Percentiles rank a stretch among this genome's conserved stretches.
These are phyloP conservation scores for Sclerotinia borealis DNA, from an alignment of 2,329 filamentous ascomycete species.

Conservation along the genomic window DNA sequence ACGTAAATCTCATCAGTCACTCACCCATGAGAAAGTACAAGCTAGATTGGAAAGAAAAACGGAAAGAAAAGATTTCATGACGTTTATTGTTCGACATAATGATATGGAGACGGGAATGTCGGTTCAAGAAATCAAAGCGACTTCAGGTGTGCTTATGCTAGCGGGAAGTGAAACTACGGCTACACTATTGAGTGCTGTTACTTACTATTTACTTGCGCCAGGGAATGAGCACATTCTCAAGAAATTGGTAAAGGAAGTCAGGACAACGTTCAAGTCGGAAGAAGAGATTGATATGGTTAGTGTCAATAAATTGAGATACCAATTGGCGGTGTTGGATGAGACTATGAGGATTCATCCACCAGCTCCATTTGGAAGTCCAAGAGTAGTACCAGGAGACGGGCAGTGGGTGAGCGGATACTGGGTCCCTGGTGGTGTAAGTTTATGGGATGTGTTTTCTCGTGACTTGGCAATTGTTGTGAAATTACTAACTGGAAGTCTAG, in stretches of 20 bases:
- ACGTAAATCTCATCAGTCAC: conserved; percentile 16
- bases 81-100: conserved; percentile 25
- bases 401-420: conserved; percentile 2
- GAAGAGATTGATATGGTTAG: conserved; percentile 35
- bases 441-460: neutral
- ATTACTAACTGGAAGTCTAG: neutral
- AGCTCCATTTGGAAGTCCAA: neutral
- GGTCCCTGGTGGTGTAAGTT: conserved; percentile 11
- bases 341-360: conserved; percentile 11
- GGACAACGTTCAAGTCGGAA: conserved; percentile 33
- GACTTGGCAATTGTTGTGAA: neutral
- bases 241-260: conserved; percentile 37
- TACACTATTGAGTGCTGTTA: conserved; percentile 16
- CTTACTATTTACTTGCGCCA: conserved; percentile 30
- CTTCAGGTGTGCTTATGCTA: conserved; percentile 9
- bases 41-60: conserved; percentile 15
- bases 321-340: conserved; percentile 7
- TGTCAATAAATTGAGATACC: conserved; percentile 7
- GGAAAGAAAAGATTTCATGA: conserved; percentile 33
- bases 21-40: conserved; percentile 18
- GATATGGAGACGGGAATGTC: conserved; percentile 20
- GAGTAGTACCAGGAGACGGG: neutral
- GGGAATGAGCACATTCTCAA: conserved; percentile 16
- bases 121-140: conserved; percentile 11
- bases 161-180: conserved; percentile 18